Evolutionary conservation across 305 asterid genomes (phyloP).

Genomic region (Plantago coronopus): DNA sequence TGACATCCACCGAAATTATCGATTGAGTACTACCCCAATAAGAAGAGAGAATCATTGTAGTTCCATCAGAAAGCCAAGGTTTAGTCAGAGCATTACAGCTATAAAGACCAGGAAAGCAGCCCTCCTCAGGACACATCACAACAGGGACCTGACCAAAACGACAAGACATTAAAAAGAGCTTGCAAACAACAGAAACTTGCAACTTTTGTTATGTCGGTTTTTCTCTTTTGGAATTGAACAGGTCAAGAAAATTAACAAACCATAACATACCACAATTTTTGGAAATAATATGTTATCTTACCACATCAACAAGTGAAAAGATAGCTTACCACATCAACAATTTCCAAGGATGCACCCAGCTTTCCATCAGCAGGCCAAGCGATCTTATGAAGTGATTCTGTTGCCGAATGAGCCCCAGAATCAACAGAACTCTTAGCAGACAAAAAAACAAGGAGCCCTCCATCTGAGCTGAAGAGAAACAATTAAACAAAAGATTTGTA

Average conservation of each 20-base stretch:
- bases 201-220: background rate
- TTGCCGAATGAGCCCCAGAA: conserved; percentile 92
- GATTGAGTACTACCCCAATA: conserved; percentile 70
- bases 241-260: background rate
- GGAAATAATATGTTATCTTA: background rate
- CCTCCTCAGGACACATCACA: conserved; percentile 75
- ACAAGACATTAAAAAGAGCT: conserved; percentile 20
- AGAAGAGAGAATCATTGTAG: conserved; percentile 62
- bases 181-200: background rate
- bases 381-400: conserved; percentile 76
- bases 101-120: conserved; percentile 86
- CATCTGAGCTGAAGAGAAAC: conserved; percentile 72
- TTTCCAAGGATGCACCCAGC: conserved; percentile 31
- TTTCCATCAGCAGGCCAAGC: conserved; percentile 76
- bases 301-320: conserved; percentile 4
- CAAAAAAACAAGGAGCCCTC: conserved; percentile 66
- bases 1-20: conserved; percentile 53
- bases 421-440: conserved; percentile 79
- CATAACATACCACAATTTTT: background rate
- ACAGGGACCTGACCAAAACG: conserved; percentile 64
- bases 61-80: conserved; percentile 95
- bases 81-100: conserved; percentile 45
- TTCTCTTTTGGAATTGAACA: conserved; percentile 7
- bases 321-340: conserved; percentile 69
- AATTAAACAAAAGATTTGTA: conserved; percentile 18